phyloP scores from a whole-genome alignment of 768 basidiomycete species.

The Rhodotorula toruloides region DNA sequence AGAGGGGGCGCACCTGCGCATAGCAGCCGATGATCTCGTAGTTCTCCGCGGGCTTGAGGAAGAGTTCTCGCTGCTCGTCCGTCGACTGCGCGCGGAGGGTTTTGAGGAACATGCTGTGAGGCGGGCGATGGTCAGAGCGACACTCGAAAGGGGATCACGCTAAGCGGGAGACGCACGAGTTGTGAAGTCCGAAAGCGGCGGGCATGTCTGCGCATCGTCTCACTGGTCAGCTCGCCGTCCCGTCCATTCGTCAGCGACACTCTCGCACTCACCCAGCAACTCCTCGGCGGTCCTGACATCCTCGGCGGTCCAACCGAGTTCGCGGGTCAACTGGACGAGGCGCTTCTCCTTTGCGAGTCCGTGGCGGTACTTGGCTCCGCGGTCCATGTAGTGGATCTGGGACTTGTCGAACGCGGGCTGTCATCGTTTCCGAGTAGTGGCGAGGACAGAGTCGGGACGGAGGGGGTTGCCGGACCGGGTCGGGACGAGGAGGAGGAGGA shows the following conservation, averaged over 20 bases:
- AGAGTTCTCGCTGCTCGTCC: slow-evolving; percentile 43
- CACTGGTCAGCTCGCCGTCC: too few relatives aligned
- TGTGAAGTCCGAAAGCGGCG: slow-evolving; percentile 39
- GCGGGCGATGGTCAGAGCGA: too few relatives aligned
- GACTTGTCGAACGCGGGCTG: slow-evolving; percentile 44
- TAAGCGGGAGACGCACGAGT: not conserved
- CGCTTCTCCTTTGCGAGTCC: slow-evolving; percentile 44
- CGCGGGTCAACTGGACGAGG: slow-evolving; percentile 36
- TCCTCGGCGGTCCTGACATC: slow-evolving; percentile 39
- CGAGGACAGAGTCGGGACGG: too few relatives aligned
- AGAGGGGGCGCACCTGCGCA: not conserved
- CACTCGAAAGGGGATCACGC: not conserved
- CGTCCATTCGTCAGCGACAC: not conserved
- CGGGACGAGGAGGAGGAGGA: not conserved
- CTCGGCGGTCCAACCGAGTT: slow-evolving; percentile 38
- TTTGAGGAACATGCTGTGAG: slow-evolving; percentile 19
- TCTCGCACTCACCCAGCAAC: slow-evolving; percentile 24
- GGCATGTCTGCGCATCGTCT: slow-evolving; percentile 19
- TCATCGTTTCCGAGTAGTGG: not conserved
- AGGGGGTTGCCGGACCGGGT: not conserved
- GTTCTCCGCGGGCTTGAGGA: slow-evolving; percentile 40
- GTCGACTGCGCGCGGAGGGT: slow-evolving; percentile 39
- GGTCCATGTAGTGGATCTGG: slow-evolving; percentile 40
- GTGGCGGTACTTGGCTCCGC: slow-evolving; percentile 40
- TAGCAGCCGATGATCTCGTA: slow-evolving; percentile 40